These are phyloP conservation scores for Tulasnella calospora DNA, from an alignment of 768 basidiomycete genomes.

Conservation along the genomic window DNA sequence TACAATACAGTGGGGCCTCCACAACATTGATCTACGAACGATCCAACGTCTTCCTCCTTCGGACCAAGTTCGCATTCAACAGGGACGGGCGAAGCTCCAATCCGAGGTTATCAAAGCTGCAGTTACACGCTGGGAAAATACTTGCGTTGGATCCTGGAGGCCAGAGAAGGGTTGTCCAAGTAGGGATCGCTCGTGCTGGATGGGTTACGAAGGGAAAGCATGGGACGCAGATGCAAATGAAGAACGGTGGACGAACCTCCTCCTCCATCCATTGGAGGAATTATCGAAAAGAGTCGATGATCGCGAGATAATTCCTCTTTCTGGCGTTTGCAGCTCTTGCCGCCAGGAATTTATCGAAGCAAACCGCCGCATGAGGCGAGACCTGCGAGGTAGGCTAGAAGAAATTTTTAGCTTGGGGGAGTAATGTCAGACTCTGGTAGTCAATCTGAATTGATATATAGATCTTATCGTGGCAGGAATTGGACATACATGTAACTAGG, in stretches of 20 bases:
- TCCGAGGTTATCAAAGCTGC: background rate
- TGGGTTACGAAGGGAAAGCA: background rate
- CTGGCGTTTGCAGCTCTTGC: background rate
- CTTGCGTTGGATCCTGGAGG: background rate
- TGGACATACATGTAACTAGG: no score
- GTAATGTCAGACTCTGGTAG: background rate
- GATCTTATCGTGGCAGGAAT: background rate
- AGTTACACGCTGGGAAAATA: background rate
- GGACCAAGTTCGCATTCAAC: background rate
- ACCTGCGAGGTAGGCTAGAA: background rate
- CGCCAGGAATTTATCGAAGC: background rate
- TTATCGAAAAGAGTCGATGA: background rate
- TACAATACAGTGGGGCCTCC: background rate
- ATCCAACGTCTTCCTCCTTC: background rate
- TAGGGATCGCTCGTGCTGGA: background rate
- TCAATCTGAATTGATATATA: no score
- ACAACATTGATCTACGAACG: background rate
- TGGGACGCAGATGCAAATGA: background rate
- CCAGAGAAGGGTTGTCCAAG: background rate
- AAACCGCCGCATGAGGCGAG: background rate
- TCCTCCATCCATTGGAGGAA: background rate
- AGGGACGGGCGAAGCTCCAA: background rate
- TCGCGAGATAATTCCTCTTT: background rate
- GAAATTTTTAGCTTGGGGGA: background rate
- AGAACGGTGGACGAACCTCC: background rate